Evolutionary conservation across 768 basidiomycete genomes (phyloP).

Genomic region (Termitomyces sp.): DNA sequence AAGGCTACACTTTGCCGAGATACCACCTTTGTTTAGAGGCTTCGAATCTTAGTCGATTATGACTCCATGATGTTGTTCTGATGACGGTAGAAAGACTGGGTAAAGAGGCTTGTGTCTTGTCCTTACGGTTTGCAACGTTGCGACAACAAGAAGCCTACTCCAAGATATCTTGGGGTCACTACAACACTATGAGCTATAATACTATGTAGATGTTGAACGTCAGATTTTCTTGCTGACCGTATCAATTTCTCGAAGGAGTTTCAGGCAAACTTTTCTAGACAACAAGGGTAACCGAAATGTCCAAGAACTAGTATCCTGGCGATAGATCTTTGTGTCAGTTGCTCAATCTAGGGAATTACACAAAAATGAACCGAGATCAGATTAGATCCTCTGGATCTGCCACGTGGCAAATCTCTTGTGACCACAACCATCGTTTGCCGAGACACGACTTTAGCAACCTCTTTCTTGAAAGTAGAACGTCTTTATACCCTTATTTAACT

Average conservation of each 20-base stretch:
- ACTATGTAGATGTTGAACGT: not conserved
- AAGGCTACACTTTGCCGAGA: conserved; percentile 9
- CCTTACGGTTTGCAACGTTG: too few species aligned
- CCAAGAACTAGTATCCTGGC: too few species aligned
- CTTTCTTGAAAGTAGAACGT: not conserved
- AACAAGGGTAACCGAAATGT: too few species aligned
- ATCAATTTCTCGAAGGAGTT: not conserved
- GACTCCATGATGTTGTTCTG: not conserved
- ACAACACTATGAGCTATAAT: too few species aligned
- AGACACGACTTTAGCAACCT: not conserved
- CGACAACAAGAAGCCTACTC: not conserved
- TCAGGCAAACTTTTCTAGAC: too few species aligned
- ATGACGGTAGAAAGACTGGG: not conserved
- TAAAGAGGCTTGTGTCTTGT: not conserved
- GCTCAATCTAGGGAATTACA: too few species aligned
- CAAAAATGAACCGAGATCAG: not conserved
- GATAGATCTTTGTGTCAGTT: not conserved
- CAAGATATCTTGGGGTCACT: not conserved
- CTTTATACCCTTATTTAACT: not conserved
- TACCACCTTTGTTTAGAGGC: not conserved
- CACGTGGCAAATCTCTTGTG: not conserved
- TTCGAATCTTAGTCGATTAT: not conserved
- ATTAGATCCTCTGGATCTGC: not conserved
- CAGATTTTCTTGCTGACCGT: not conserved
- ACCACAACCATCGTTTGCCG: not conserved